These are phyloP conservation scores for Pythium grandisporangium DNA, from an alignment of 352 stramenopile species.

Conservation along the genomic window DNA sequence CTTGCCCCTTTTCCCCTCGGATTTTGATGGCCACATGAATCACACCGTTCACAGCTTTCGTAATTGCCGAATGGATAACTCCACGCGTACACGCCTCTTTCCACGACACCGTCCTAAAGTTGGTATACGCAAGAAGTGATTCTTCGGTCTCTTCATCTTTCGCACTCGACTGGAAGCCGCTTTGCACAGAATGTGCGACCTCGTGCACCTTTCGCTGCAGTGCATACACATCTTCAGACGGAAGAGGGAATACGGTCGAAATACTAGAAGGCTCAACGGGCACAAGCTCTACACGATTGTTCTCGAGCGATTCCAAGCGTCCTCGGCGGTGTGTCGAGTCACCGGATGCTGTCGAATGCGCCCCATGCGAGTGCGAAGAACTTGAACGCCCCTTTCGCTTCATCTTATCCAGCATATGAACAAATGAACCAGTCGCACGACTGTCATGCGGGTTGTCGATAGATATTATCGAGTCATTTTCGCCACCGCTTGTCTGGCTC, in stretches of 20 bases:
- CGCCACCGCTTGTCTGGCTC: background rate
- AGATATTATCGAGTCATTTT: background rate
- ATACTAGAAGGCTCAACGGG: slow-evolving; percentile 56
- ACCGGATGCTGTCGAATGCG: background rate
- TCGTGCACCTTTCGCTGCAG: slow-evolving; percentile 72
- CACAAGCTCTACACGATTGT: slow-evolving; percentile 20
- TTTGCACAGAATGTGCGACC: slow-evolving; percentile 59
- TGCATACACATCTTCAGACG: slow-evolving; percentile 59
- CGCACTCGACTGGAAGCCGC: slow-evolving; percentile 56
- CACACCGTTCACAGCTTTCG: slow-evolving; percentile 54
- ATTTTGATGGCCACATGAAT: slow-evolving; percentile 69
- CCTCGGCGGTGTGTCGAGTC: slow-evolving; percentile 3
- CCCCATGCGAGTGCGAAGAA: background rate
- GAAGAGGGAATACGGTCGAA: slow-evolving; percentile 67
- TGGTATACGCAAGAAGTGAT: slow-evolving; percentile 60
- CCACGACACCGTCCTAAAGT: slow-evolving; percentile 53
- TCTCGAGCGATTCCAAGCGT: slow-evolving; percentile 8
- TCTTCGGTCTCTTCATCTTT: slow-evolving; percentile 47
- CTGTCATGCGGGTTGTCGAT: background rate
- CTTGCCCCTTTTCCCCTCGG: slow-evolving; percentile 41
- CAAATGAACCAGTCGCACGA: background rate
- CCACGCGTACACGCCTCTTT: slow-evolving; percentile 41
- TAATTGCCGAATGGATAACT: slow-evolving; percentile 59
- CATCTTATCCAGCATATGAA: background rate
- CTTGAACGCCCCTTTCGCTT: background rate